Evolutionary conservation across 108 stramenopile species (phyloP).

Genomic region (Pseudonitzschia pungens): DNA sequence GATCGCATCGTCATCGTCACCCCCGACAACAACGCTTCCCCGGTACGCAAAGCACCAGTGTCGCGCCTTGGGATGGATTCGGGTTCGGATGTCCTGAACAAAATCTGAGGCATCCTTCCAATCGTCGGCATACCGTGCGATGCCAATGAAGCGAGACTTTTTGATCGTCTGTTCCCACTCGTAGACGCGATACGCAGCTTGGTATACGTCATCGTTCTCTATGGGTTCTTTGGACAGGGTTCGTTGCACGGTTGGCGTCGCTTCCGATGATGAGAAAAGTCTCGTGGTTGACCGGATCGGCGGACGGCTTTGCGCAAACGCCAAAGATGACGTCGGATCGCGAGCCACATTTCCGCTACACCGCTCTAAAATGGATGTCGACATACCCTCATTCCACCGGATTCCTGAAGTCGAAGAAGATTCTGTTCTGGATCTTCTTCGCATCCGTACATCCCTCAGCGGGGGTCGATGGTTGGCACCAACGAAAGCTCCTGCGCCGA

Average conservation of each 20-base stretch:
- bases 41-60: constrained; percentile 77
- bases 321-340: too few species aligned
- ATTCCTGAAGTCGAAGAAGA: too few species aligned
- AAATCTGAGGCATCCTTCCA: constrained; percentile 66
- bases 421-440: too few species aligned
- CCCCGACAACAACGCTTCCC: background rate
- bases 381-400: too few species aligned
- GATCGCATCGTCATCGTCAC: background rate
- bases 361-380: too few species aligned
- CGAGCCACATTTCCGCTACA: too few species aligned
- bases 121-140: constrained; percentile 54
- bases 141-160: constrained; percentile 80
- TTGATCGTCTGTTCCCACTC: constrained; percentile 63
- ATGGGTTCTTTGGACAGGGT: constrained; percentile 27
- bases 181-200: constrained; percentile 14
- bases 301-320: background rate
- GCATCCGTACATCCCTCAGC: background rate
- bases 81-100: constrained; percentile 37
- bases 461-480: background rate
- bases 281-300: background rate
- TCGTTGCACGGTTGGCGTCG: background rate
- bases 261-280: background rate
- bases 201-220: background rate
- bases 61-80: constrained; percentile 74
- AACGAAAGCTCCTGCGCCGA: too few species aligned